A percentile compares a stretch with the other conserved stretches of the same genome.
phyloP scores from a whole-genome alignment of 345 rosid genomes.

The Pugionium dolabratum region DNA sequence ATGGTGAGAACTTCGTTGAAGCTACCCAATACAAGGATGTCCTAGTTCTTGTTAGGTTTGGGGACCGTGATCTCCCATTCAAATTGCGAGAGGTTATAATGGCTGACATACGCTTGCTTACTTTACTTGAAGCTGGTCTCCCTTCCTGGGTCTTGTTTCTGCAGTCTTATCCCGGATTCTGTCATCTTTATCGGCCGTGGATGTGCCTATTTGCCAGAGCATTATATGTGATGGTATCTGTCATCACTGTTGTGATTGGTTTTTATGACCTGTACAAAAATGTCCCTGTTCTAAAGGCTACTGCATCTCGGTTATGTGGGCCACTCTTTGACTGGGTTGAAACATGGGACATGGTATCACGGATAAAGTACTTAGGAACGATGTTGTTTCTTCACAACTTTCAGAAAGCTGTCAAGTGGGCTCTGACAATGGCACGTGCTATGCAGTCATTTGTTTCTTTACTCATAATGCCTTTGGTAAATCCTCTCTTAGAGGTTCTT shows the following conservation, averaged over 20 bases:
- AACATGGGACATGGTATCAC: conserved; percentile 95
- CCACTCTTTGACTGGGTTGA: conserved; percentile 95
- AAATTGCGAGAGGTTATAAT: conserved; percentile 70
- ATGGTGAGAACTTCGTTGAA: conserved; percentile 49
- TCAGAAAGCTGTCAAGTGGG: conserved; percentile 82
- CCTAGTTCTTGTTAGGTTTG: conserved; percentile 71
- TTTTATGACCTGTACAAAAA: conserved; percentile 96
- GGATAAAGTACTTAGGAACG: conserved; percentile 95
- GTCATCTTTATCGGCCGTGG: conserved; percentile 96
- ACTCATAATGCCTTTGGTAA: conserved; percentile 59
- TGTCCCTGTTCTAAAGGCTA: conserved; percentile 92
- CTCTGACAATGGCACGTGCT: conserved; percentile 54
- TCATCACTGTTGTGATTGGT: conserved; percentile 83
- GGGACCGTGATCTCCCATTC: conserved; percentile 80
- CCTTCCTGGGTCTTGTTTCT: conserved; percentile 99
- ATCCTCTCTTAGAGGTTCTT: conserved; percentile 51
- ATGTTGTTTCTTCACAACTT: conserved; percentile 92
- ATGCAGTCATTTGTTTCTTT: conserved; percentile 63
- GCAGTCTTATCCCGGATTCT: conserved; percentile 92
- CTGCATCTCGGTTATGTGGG: conserved; percentile 82
- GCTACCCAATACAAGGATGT: conserved; percentile 68
- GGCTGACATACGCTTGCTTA: conserved; percentile 77
- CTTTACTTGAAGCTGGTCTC: conserved; percentile 91
- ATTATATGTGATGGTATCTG: conserved; percentile 71
- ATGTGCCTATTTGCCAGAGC: conserved; percentile 97